Base-by-base conservation (phyloP, 176 grass and related monocot species). In the Stipa capillata region DNA sequence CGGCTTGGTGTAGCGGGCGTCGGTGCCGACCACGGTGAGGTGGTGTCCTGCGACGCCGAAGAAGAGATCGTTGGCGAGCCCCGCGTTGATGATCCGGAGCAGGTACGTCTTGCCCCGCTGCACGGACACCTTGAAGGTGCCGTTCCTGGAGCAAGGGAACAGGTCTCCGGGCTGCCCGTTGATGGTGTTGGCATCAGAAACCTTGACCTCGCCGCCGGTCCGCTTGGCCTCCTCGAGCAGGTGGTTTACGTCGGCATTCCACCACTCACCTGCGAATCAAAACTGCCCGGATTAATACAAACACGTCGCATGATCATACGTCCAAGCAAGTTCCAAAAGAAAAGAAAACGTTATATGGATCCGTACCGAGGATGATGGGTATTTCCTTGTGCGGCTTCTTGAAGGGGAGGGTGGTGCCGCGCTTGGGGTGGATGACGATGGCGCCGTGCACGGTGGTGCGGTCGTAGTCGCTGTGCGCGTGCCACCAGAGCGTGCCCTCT, bases 401-500 rank as follows among this genome's bases (percentile, higher is more conserved):
- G 73, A 87, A 91, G 2, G 93, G 94, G n/a, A 73, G 91, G 18
- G 51, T 9, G 12, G 15, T 11, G 49, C 83, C 61, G 6, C 23
- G 31, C 80, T 78, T 91, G 34, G 94, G 94, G 47, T 85, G 73
- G 71, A 97, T 45, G 64, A 97, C 35, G 34, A 97, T 89, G 73
- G 91, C 91, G 37, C 90, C 93, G 24, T 89, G 83, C 17, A 97
- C 54, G 8, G 93, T 97, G 52, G 65, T 73, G 14, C 88, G 83
- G 68, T 88, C 86, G 20, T 74, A 92, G 36, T 81, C 90, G 52
- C 65, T 86, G 69, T 89, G 91, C 2, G 88, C 88, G 31, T 94
- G 91, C 88, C 93, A 97, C 70, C 85, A 82, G 0, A 93, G 69
- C 1, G 94, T 97, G 67, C 94, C 94, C 6, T 88, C 85, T 44